Percentiles rank a stretch among this genome's conserved stretches.
These are phyloP conservation scores for Gossypium arboreum DNA, from an alignment of 345 rosid genomes.

Conservation along the genomic window DNA sequence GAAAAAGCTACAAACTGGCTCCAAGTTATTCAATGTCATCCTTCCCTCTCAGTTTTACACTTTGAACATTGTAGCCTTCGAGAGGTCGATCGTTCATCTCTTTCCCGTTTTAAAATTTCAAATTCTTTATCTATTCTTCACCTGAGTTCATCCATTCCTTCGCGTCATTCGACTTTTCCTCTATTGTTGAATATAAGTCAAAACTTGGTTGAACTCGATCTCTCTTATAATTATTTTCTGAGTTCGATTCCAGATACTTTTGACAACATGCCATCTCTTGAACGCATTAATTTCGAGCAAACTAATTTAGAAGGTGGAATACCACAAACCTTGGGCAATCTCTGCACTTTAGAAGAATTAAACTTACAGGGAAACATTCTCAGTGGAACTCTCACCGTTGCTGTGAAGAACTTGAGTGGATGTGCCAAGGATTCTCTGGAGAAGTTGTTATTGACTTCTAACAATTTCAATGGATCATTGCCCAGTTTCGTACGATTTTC, in stretches of 20 bases:
- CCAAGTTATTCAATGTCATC: conserved; percentile 1
- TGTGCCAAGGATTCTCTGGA: conserved; percentile 1
- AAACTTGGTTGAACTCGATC: not conserved
- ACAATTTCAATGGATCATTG: conserved; percentile 20
- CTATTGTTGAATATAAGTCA: conserved; percentile 1
- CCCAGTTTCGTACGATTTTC: conserved; percentile 1
- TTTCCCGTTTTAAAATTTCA: not conserved
- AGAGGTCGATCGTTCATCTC: not conserved
- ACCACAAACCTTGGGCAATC: conserved; percentile 13
- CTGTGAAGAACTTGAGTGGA: not conserved
- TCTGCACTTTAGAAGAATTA: conserved; percentile 19
- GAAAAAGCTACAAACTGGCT: not conserved
- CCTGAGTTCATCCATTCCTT: not conserved
- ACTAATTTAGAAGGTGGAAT: conserved; percentile 13
- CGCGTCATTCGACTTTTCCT: not conserved
- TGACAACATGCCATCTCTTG: conserved; percentile 3
- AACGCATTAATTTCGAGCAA: not conserved
- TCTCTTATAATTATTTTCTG: not conserved
- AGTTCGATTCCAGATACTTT: conserved; percentile 5
- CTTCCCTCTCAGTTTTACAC: conserved; percentile 10
- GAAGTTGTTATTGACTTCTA: not conserved
- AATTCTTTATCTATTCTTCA: not conserved
- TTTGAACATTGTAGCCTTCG: not conserved
- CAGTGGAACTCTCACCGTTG: not conserved
- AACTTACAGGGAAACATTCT: not conserved